Evolutionary conservation across 306 rosid species (phyloP).

Genomic region (Comarum palustre): DNA sequence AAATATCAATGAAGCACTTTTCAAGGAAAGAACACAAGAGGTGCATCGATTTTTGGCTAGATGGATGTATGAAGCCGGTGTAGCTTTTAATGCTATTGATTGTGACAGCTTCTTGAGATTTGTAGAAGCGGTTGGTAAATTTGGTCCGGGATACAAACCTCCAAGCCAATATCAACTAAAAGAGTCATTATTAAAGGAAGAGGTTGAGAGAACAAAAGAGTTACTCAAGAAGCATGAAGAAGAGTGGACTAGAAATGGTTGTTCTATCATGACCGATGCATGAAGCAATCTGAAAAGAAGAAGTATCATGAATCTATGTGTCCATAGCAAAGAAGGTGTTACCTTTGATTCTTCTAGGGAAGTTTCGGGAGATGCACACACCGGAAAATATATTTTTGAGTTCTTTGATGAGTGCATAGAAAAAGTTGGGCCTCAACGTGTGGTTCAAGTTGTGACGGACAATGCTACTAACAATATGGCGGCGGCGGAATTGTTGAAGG

Average conservation of each 20-base stretch:
- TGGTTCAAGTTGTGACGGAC: not conserved
- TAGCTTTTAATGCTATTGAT: not conserved
- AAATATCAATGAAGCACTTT: not conserved
- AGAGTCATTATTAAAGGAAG: too few species aligned
- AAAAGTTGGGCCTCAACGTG: not conserved
- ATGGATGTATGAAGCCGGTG: not conserved
- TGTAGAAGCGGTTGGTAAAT: not conserved
- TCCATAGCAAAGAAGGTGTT: not conserved
- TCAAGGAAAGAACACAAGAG: not conserved
- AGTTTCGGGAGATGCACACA: not conserved
- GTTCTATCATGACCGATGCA: too few species aligned
- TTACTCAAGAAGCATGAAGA: too few species aligned
- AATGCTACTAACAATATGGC: not conserved
- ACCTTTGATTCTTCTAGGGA: not conserved
- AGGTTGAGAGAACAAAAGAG: too few species aligned
- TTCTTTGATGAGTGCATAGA: not conserved
- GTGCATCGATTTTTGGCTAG: not conserved
- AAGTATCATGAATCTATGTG: too few species aligned
- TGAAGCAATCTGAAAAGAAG: too few species aligned
- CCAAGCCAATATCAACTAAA: not conserved
- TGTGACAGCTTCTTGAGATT: not conserved
- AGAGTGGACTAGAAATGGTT: too few species aligned
- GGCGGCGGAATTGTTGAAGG: not conserved
- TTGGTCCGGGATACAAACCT: not conserved
- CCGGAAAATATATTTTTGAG: not conserved